Conservation (phyloP, 805 yeast genomes). For the Saccharomycopsis javanensis region DNA sequence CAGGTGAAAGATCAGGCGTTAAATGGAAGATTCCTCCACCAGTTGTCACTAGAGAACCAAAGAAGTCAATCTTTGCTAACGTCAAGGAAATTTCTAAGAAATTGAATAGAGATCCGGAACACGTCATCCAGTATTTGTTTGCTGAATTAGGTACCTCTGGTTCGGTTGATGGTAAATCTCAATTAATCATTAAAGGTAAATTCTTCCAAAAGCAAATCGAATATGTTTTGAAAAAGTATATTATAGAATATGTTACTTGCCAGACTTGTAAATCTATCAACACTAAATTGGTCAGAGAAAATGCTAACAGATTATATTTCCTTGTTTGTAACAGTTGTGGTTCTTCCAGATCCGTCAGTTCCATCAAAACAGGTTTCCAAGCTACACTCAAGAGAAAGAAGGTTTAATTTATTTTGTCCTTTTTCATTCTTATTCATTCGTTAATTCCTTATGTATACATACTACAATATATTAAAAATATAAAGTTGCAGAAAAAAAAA, state of each 20-base stretch:
- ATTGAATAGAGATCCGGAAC: conserved; percentile 94
- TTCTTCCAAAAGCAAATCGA: conserved; percentile 97
- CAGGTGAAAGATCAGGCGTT: conserved; percentile 88
- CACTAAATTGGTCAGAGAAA: conserved; percentile 91
- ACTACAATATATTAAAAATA: not conserved
- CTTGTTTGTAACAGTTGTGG: conserved; percentile 98
- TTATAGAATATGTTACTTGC: conserved; percentile 95
- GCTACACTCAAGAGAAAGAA: conserved; percentile 83
- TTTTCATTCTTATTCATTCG: not conserved
- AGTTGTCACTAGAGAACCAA: conserved; percentile 93
- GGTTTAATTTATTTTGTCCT: not conserved
- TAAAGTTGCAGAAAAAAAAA: not conserved
- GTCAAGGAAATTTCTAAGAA: conserved; percentile 91
- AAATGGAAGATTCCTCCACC: conserved; percentile 98
- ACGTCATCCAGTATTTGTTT: conserved; percentile 89
- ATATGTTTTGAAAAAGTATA: conserved; percentile 90
- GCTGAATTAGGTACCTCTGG: conserved; percentile 99
- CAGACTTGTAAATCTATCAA: conserved; percentile 98
- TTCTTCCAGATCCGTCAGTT: conserved; percentile 89
- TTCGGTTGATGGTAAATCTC: conserved; percentile 94
- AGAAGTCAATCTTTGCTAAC: conserved; percentile 92
- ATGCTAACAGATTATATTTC: conserved; percentile 92
- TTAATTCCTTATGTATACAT: not conserved
- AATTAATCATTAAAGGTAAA: conserved; percentile 95
- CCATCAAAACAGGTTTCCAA: conserved; percentile 99